Percentiles rank a stretch among this genome's conserved stretches.
Evolutionary conservation across 139 green algal species (phyloP).

Genomic region (Chlorella sp.): DNA sequence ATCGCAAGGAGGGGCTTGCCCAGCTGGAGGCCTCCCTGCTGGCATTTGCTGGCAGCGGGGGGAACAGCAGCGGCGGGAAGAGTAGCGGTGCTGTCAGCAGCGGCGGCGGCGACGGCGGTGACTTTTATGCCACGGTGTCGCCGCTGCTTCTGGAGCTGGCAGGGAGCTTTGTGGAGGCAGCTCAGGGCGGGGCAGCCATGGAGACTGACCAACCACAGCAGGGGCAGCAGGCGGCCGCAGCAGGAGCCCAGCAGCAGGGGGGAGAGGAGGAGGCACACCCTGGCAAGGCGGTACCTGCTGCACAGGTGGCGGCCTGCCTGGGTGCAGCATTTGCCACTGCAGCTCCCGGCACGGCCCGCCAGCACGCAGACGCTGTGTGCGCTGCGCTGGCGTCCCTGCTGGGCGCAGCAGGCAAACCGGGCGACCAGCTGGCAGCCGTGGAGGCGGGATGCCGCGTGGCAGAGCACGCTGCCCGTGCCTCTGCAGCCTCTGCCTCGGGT

Average conservation of each 20-base stretch:
- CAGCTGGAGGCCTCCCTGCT: constrained; percentile 45
- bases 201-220: background rate
- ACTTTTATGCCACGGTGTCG: constrained; percentile 15
- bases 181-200: background rate
- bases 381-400: constrained; percentile 1
- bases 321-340: constrained; percentile 22
- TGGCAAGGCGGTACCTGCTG: background rate
- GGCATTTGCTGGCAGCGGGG: background rate
- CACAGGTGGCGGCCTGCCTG: constrained; percentile 26
- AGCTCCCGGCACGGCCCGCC: background rate
- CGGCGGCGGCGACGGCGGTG: background rate
- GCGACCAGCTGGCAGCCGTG: constrained; percentile 21
- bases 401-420: constrained; percentile 9
- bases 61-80: background rate
- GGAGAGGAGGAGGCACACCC: constrained; percentile 7
- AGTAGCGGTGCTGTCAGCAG: too few relatives aligned
- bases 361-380: background rate
- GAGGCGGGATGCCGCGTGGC: constrained; percentile 14
- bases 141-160: constrained; percentile 39
- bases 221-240: background rate
- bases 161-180: constrained; percentile 14
- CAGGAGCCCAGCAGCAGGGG: too few relatives aligned
- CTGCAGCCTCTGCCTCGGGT: background rate
- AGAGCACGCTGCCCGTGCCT: background rate
- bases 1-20: constrained; percentile 38